These are phyloP conservation scores for Amaranthus tricolor DNA, from an alignment of 179 eudicot species.

Conservation along the genomic window DNA sequence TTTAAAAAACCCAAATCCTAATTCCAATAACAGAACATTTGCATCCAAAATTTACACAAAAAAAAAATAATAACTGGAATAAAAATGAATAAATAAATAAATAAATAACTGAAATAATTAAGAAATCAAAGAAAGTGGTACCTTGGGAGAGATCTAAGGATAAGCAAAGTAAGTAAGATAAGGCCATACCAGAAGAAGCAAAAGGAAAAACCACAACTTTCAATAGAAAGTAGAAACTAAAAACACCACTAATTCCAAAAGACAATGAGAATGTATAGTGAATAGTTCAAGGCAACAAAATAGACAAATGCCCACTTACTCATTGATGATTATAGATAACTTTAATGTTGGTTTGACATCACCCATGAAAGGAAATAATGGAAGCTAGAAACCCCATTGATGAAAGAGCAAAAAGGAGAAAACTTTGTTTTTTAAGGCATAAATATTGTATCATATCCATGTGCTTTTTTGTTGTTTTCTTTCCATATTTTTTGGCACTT, in stretches of 20 bases:
- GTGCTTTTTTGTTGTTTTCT: too few relatives aligned
- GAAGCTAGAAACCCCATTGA: conserved; percentile 13
- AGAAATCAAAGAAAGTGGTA: conserved; percentile 20
- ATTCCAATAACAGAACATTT: not conserved
- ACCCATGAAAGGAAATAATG: conserved; percentile 6
- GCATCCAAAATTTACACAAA: not conserved
- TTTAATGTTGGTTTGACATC: conserved; percentile 13
- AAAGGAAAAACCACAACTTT: conserved; percentile 10
- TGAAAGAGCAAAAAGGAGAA: not conserved
- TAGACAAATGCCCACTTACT: conserved; percentile 8
- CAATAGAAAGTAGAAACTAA: too few relatives aligned
- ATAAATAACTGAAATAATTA: not conserved
- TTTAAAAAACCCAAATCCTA: not conserved
- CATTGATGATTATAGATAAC: not conserved
- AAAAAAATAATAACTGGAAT: not conserved
- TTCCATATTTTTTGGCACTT: too few relatives aligned
- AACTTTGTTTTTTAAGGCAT: not conserved
- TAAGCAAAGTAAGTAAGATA: conserved; percentile 47
- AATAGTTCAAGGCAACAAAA: not conserved
- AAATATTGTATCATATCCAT: too few relatives aligned
- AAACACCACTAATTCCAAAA: conserved; percentile 11
- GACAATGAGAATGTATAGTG: conserved; percentile 1
- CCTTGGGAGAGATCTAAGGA: conserved; percentile 44
- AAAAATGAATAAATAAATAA: not conserved
- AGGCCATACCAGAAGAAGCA: conserved; percentile 36